A percentile compares a stretch with the other conserved stretches of the same genome.
phyloP scores from a whole-genome alignment of 2,329 filamentous ascomycete genomes.

The Trichoderma guizhouense region DNA sequence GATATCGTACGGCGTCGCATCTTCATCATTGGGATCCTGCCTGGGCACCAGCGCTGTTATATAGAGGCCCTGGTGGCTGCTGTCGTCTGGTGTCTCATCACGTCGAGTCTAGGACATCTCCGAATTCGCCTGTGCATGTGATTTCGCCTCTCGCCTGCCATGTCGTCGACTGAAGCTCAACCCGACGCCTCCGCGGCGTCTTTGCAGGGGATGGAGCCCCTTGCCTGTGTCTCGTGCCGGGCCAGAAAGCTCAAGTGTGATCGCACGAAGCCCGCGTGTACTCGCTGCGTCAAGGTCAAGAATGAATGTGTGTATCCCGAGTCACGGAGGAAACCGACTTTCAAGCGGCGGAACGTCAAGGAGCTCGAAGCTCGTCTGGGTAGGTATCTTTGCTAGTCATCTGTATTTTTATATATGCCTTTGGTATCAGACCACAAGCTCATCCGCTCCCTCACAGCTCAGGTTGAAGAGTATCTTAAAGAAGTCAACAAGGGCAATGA shows the following conservation, averaged over 20 bases:
- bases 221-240: slow-evolving; percentile 81
- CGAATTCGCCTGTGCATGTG: neutral
- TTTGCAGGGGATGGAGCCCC: slow-evolving; percentile 39
- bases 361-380: slow-evolving; percentile 83
- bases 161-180: slow-evolving; percentile 16
- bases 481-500: slow-evolving; percentile 48
- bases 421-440: neutral
- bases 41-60: neutral
- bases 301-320: slow-evolving; percentile 86
- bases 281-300: slow-evolving; percentile 70
- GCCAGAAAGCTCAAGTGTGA: slow-evolving; percentile 87
- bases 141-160: neutral
- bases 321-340: slow-evolving; percentile 80
- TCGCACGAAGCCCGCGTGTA: slow-evolving; percentile 72
- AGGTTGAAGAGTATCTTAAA: slow-evolving; percentile 78
- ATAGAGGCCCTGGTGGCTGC: slow-evolving; percentile 6
- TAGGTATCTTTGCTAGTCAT: slow-evolving; percentile 39
- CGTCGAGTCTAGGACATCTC: neutral
- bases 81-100: neutral
- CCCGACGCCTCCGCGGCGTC: slow-evolving; percentile 7
- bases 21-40: neutral
- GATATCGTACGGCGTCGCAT: neutral
- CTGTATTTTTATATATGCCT: neutral
- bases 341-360: slow-evolving; percentile 86
- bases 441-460: slow-evolving; percentile 46